These are phyloP conservation scores for Diaporthe citri DNA, from an alignment of 2,329 filamentous ascomycete species.

Conservation along the genomic window DNA sequence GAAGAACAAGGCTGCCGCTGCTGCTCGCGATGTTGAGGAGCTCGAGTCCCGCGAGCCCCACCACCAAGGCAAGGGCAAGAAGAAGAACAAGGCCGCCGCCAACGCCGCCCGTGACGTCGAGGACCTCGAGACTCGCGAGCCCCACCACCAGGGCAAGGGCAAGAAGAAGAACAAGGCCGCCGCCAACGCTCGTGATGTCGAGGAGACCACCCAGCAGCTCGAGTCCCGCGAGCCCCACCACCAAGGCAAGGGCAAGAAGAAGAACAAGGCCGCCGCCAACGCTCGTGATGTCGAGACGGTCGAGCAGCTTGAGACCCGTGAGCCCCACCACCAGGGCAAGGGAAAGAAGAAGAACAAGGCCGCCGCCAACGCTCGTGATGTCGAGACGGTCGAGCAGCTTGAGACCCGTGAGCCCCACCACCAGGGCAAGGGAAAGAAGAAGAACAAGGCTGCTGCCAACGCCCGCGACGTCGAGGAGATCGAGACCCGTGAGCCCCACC, in stretches of 20 bases:
- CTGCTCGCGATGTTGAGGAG: conserved; percentile 7
- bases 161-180: conserved; percentile 26
- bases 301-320: conserved; percentile 39
- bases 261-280: conserved; percentile 3
- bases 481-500: conserved; percentile 38
- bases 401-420: conserved; percentile 36
- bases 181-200: background rate
- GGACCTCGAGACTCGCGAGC: conserved; percentile 42
- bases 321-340: conserved; percentile 45
- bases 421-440: conserved; percentile 34
- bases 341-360: conserved; percentile 40
- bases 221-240: conserved; percentile 40
- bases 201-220: no score
- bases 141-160: conserved; percentile 41
- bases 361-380: background rate
- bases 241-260: conserved; percentile 40
- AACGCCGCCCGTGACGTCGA: conserved; percentile 9
- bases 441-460: background rate
- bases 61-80: conserved; percentile 39
- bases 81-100: conserved; percentile 15
- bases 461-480: conserved; percentile 10
- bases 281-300: conserved; percentile 1
- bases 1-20: conserved; percentile 14
- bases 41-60: conserved; percentile 43
- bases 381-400: background rate